These are phyloP conservation scores for Diplodia seriata DNA, from an alignment of 2,329 filamentous ascomycete species.

Conservation along the genomic window DNA sequence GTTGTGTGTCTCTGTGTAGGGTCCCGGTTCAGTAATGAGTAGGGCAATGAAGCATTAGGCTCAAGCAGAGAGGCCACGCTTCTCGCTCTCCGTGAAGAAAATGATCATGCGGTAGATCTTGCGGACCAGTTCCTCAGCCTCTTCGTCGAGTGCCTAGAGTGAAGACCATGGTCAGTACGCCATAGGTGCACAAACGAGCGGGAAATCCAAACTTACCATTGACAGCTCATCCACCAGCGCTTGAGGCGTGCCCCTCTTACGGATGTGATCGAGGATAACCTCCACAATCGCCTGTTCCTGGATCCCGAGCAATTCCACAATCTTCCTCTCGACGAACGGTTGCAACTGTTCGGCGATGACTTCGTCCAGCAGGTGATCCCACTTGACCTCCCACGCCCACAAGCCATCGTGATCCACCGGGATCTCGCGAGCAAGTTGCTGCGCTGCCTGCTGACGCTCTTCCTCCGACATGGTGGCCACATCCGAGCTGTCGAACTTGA, in stretches of 20 bases:
- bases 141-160: conserved; percentile 82
- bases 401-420: conserved; percentile 84
- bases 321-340: conserved; percentile 97
- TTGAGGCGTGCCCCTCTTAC: conserved; percentile 74
- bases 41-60: conserved; percentile 43
- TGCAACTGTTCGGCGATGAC: conserved; percentile 85
- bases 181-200: not conserved
- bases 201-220: conserved; percentile 64
- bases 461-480: conserved; percentile 73
- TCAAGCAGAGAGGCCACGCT: conserved; percentile 28
- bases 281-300: conserved; percentile 96
- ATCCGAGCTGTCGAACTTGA: conserved; percentile 55
- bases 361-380: conserved; percentile 85
- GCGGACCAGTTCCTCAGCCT: conserved; percentile 90
- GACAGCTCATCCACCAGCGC: conserved; percentile 85
- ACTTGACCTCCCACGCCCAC: conserved; percentile 92
- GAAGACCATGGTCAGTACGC: conserved; percentile 45
- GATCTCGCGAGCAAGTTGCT: conserved; percentile 86
- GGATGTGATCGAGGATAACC: conserved; percentile 86
- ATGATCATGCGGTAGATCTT: conserved; percentile 86
- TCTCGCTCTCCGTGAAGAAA: conserved; percentile 31
- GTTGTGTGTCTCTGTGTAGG: not conserved
- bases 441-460: conserved; percentile 81
- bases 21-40: conserved; percentile 52
- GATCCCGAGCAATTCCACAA: conserved; percentile 93